phyloP scores from a whole-genome alignment of 2,329 filamentous ascomycete species.

The Plectosphaerella plurivora region DNA sequence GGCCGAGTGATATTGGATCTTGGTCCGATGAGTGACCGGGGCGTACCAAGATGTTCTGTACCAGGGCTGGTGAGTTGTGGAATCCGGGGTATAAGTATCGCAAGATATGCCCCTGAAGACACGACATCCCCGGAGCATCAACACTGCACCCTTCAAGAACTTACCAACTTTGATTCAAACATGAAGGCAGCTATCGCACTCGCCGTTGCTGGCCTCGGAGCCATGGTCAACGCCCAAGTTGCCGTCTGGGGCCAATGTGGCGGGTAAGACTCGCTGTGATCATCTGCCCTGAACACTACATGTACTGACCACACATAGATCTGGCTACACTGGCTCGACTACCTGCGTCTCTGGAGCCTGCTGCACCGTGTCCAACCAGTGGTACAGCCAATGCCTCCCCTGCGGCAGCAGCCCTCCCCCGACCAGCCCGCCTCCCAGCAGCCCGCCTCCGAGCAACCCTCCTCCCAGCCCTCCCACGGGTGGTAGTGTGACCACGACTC shows the following conservation, averaged over 20 bases:
- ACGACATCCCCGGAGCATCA: not conserved
- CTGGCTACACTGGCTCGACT: conserved; percentile 26
- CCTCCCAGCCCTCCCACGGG: conserved; percentile 7
- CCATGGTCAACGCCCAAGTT: conserved; percentile 1
- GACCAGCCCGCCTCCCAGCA: conserved; percentile 30
- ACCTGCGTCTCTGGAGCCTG: conserved; percentile 34
- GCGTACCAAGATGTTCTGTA: not conserved
- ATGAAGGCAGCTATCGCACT: conserved; percentile 5
- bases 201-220: conserved; percentile 5
- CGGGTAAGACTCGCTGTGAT: conserved; percentile 1
- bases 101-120: not conserved
- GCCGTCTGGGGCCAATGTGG: conserved; percentile 8
- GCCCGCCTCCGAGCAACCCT: not conserved
- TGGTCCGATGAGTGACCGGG: not conserved
- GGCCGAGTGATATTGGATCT: not conserved
- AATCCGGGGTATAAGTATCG: not conserved
- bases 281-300: not conserved
- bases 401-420: conserved; percentile 15
- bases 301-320: not conserved
- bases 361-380: conserved; percentile 27
- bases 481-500: conserved; percentile 3
- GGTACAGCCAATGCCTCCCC: not conserved
- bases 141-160: too few species aligned
- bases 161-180: not conserved
- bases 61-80: not conserved